Conservation (phyloP, 176 grass and related monocot genomes). For the Musa itinerans region DNA sequence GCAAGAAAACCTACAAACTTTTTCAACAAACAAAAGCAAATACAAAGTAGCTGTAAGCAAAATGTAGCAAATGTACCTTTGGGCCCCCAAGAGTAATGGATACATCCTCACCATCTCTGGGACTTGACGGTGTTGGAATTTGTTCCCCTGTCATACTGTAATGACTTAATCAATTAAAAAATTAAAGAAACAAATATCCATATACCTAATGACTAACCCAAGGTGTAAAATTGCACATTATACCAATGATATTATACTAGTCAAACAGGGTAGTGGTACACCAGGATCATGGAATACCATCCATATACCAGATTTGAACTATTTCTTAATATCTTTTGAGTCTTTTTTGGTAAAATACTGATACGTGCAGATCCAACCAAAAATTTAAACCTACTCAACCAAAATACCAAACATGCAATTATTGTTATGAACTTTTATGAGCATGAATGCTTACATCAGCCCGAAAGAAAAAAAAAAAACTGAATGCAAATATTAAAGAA, state of each 20-base stretch:
- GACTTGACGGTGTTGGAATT: slow-evolving; percentile 71
- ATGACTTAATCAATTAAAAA: slow-evolving; percentile 37
- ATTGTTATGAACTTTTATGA: not conserved
- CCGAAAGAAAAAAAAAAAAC: not conserved
- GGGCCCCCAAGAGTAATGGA: slow-evolving; percentile 71
- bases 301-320: too few relatives aligned
- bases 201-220: not conserved
- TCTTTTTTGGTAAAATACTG: too few relatives aligned
- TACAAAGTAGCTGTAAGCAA: not conserved
- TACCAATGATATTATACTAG: too few relatives aligned
- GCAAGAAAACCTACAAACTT: not conserved
- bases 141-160: slow-evolving; percentile 99
- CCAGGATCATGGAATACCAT: too few relatives aligned
- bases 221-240: not conserved
- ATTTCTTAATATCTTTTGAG: too few relatives aligned
- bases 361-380: too few relatives aligned
- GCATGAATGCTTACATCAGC: not conserved
- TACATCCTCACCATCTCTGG: slow-evolving; percentile 85
- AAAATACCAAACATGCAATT: too few relatives aligned
- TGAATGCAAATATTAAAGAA: slow-evolving; percentile 6
- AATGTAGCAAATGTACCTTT: slow-evolving; percentile 42
- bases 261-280: too few relatives aligned
- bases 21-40: not conserved
- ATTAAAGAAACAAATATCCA: slow-evolving; percentile 5
- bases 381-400: too few relatives aligned